These are phyloP conservation scores for Pythium coloratum DNA, from an alignment of 352 stramenopile genomes.

Conservation along the genomic window DNA sequence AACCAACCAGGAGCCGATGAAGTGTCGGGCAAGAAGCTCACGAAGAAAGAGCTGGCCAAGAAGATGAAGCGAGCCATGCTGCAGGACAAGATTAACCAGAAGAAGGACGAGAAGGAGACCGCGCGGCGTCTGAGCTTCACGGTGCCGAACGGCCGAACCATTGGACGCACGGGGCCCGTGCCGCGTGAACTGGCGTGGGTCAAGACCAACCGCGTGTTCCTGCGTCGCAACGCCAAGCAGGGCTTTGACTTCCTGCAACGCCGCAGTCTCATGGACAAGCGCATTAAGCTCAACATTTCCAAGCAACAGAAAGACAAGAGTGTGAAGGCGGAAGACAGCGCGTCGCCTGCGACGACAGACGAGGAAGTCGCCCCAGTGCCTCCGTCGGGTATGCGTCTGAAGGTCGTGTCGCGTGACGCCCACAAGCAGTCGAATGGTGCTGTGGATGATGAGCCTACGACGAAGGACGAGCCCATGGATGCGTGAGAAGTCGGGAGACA, in stretches of 20 bases:
- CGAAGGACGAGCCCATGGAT: conserved; percentile 1
- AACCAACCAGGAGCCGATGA: conserved; percentile 37
- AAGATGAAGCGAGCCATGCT: conserved; percentile 66
- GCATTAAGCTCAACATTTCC: conserved; percentile 14
- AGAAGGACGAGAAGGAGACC: conserved; percentile 67
- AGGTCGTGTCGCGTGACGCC: conserved; percentile 16
- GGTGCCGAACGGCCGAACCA: conserved; percentile 52
- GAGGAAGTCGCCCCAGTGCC: conserved; percentile 11
- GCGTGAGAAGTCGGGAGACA: conserved; percentile 7
- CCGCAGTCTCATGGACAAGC: conserved; percentile 53
- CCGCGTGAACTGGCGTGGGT: conserved; percentile 65
- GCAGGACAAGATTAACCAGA: conserved; percentile 64
- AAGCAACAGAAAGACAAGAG: conserved; percentile 25
- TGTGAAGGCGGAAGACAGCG: conserved; percentile 23
- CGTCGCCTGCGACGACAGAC: conserved; percentile 27
- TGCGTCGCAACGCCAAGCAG: conserved; percentile 52
- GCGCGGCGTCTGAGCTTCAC: conserved; percentile 64
- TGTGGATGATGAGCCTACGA: conserved; percentile 4
- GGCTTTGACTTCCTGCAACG: conserved; percentile 80
- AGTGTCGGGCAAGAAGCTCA: conserved; percentile 56
- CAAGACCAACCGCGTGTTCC: conserved; percentile 50
- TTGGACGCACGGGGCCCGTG: conserved; percentile 56
- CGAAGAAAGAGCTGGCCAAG: conserved; percentile 78
- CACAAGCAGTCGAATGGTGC: neutral
- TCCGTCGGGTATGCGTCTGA: conserved; percentile 12